These are phyloP conservation scores for Catharanthus roseus DNA, from an alignment of 257 asterid genomes.

Conservation along the genomic window DNA sequence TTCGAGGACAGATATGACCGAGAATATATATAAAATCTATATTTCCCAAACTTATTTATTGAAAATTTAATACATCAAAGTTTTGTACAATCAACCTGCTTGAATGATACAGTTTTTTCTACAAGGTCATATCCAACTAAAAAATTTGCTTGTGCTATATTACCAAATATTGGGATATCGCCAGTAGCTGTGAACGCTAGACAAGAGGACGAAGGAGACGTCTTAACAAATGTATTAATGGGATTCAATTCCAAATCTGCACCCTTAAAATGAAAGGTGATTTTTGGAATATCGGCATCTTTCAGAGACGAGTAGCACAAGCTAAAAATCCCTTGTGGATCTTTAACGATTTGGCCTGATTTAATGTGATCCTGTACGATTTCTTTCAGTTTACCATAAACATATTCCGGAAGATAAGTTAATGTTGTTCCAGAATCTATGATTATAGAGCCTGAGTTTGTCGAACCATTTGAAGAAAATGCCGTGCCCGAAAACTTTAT, in stretches of 20 bases:
- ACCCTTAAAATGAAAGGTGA: constrained; percentile 44
- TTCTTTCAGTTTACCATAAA: constrained; percentile 20
- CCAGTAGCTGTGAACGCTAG: constrained; percentile 31
- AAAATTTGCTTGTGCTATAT: constrained; percentile 16
- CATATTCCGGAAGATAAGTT: constrained; percentile 30
- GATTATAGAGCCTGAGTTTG: constrained; percentile 33
- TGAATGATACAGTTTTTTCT: constrained; percentile 9
- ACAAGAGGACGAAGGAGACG: constrained; percentile 21
- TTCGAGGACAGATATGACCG: too few relatives aligned
- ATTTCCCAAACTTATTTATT: too few relatives aligned
- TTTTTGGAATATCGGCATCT: constrained; percentile 15
- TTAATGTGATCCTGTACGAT: constrained; percentile 17
- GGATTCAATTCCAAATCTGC: constrained; percentile 45
- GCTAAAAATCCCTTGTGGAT: constrained; percentile 22
- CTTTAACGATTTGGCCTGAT: background rate
- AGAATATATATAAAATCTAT: too few relatives aligned
- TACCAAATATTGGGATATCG: constrained; percentile 26
- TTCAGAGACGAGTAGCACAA: constrained; percentile 28
- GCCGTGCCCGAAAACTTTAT: background rate
- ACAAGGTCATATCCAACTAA: constrained; percentile 16
- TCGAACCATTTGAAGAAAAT: background rate
- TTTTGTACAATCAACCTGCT: constrained; percentile 17
- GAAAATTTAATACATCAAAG: too few relatives aligned
- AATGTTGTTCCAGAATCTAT: constrained; percentile 57
- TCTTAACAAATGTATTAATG: constrained; percentile 24